A percentile compares a stretch with the other conserved stretches of the same genome.
phyloP scores from a whole-genome alignment of 176 grass and related monocot genomes.

The Hordeum vulgare region DNA sequence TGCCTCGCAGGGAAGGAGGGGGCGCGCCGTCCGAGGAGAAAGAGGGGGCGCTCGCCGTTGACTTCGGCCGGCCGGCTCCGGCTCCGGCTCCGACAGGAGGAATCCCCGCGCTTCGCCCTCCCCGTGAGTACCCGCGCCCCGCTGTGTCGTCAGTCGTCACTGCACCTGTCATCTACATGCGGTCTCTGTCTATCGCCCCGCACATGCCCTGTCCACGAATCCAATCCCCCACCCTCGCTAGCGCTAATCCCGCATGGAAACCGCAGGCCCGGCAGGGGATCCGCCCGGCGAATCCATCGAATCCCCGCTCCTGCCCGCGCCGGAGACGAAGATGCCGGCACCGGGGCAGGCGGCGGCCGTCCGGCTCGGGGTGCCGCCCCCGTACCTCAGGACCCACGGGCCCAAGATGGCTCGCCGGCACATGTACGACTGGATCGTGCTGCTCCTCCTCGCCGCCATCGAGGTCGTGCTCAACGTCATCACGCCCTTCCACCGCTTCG shows the following conservation, averaged over 20 bases:
- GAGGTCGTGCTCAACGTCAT: constrained; percentile 54
- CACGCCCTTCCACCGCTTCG: constrained; percentile 75
- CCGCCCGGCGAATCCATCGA: neutral
- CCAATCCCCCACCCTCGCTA: no score
- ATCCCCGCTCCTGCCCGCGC: neutral
- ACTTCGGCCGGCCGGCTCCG: neutral
- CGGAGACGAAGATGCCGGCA: neutral
- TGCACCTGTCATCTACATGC: neutral
- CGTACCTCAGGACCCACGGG: constrained; percentile 33
- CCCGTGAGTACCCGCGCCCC: neutral
- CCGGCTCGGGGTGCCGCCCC: neutral
- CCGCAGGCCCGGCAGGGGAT: neutral
- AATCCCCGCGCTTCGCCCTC: neutral
- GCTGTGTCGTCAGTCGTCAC: neutral
- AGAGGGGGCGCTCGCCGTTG: neutral
- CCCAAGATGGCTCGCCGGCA: constrained; percentile 29
- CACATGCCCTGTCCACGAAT: neutral
- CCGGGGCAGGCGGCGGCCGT: neutral
- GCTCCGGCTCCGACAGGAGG: neutral
- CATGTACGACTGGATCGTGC: constrained; percentile 55
- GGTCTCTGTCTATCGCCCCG: neutral
- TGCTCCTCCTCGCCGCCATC: constrained; percentile 30
- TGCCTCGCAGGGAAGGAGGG: neutral
- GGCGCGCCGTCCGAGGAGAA: neutral
- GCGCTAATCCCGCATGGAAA: neutral